A percentile compares a stretch with the other conserved stretches of the same genome.
Conservation (phyloP, 169 alveolate genomes). For the Theileria orientalis region DNA sequence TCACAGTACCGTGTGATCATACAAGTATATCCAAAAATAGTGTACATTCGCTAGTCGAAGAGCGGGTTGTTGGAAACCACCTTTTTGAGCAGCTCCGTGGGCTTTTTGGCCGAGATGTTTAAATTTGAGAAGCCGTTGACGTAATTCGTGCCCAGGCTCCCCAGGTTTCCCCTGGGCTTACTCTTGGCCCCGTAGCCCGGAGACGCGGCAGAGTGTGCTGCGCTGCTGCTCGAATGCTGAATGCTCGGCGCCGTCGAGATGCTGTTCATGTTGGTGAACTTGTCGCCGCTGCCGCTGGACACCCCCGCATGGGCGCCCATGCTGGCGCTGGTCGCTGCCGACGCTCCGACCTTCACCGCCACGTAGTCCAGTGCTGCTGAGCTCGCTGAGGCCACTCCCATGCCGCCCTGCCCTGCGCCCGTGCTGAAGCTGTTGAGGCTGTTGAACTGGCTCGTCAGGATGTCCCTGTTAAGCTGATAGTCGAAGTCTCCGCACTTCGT, state of each 20-base stretch:
- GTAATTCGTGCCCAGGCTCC: not conserved
- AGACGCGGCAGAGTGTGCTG: not conserved
- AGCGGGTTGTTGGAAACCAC: conserved; percentile 29
- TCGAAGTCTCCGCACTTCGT: conserved; percentile 18
- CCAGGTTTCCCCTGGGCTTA: not conserved
- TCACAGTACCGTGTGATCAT: not conserved
- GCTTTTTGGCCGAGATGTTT: not conserved
- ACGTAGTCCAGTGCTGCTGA: not conserved
- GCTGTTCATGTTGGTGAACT: not conserved
- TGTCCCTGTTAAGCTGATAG: conserved; percentile 39
- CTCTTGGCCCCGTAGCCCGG: not conserved
- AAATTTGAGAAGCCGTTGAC: conserved; percentile 7
- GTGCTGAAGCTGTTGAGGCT: conserved; percentile 33
- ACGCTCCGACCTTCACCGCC: not conserved
- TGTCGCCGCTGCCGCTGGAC: not conserved
- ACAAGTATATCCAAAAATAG: not conserved
- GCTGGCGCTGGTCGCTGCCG: not conserved
- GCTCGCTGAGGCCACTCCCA: not conserved
- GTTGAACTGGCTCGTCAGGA: conserved; percentile 1
- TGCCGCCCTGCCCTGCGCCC: not conserved
- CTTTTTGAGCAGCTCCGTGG: not conserved
- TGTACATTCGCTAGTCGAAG: conserved; percentile 10
- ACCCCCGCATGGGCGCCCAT: not conserved
- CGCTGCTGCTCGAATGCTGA: not conserved
- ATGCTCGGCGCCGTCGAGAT: not conserved